Percentiles rank a stretch among this genome's conserved stretches.
Conservation (phyloP, 1,139 yeast genomes). For the Candida sanyaensis region DNA sequence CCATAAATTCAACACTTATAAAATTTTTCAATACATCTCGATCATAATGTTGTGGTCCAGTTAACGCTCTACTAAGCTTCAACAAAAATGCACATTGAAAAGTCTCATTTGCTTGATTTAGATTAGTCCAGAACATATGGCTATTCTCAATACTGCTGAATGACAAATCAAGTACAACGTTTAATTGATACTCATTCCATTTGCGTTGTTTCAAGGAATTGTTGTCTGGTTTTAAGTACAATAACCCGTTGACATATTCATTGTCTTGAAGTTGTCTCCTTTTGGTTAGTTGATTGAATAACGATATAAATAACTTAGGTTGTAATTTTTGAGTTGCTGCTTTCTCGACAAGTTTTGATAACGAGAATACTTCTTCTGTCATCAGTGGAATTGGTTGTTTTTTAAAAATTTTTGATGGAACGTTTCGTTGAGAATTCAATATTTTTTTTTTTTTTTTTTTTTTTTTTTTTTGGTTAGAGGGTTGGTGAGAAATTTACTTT, state of each 20-base stretch:
- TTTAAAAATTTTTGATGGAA: too few relatives aligned
- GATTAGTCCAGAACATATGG: constrained; percentile 10
- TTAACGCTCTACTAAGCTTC: constrained; percentile 6
- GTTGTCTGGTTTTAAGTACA: constrained; percentile 3
- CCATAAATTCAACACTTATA: constrained; percentile 8
- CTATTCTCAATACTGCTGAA: constrained; percentile 8
- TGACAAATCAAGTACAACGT: constrained; percentile 9
- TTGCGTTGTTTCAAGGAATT: neutral
- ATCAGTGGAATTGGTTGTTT: neutral
- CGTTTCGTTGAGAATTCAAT: neutral
- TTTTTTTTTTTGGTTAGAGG: neutral
- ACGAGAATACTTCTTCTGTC: constrained; percentile 3
- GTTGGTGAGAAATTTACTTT: too few relatives aligned
- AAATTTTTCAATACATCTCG: constrained; percentile 7
- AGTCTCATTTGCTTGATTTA: constrained; percentile 3
- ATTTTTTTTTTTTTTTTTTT: neutral
- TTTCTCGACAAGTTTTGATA: constrained; percentile 9
- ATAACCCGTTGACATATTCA: constrained; percentile 9
- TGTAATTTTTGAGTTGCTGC: constrained; percentile 10
- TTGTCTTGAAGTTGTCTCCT: constrained; percentile 6
- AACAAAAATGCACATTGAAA: constrained; percentile 8
- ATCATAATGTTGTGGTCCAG: constrained; percentile 6
- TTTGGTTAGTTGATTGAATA: constrained; percentile 9
- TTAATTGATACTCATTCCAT: constrained; percentile 7
- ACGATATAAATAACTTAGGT: constrained; percentile 9